These are phyloP conservation scores for Exophiala xenobiotica DNA, from an alignment of 2,329 filamentous ascomycete genomes.

Conservation along the genomic window DNA sequence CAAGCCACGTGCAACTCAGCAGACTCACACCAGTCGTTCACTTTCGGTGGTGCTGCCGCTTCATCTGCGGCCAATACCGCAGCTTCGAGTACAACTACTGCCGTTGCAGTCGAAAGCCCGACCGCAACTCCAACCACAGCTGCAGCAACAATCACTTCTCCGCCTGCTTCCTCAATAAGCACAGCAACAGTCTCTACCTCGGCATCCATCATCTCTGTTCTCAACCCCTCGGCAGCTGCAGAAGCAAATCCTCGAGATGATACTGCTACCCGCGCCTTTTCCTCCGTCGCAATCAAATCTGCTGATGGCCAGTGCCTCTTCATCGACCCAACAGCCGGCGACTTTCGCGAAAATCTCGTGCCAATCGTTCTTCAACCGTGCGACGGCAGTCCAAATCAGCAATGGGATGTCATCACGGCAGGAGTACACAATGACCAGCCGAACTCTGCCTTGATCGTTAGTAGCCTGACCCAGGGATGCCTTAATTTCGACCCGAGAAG, in stretches of 20 bases:
- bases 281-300: conserved; percentile 14
- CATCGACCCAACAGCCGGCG: conserved; percentile 17
- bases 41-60: conserved; percentile 8
- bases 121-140: background rate
- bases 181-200: conserved; percentile 3
- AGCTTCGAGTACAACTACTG: background rate
- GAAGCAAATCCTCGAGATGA: conserved; percentile 18
- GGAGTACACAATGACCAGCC: conserved; percentile 19
- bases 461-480: conserved; percentile 18
- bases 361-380: conserved; percentile 16
- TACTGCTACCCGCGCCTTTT: conserved; percentile 17
- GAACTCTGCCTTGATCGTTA: conserved; percentile 14
- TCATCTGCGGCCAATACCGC: background rate
- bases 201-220: conserved; percentile 11
- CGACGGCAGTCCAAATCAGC: conserved; percentile 11
- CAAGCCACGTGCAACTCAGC: conserved; percentile 14
- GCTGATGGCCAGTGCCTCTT: conserved; percentile 15
- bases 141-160: background rate
- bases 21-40: conserved; percentile 18
- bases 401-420: conserved; percentile 15
- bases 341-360: conserved; percentile 21
- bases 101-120: background rate
- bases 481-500: conserved; percentile 19
- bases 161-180: background rate
- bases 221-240: conserved; percentile 16